These are phyloP conservation scores for Fusarium foetens DNA, from an alignment of 2,329 filamentous ascomycete genomes.

Conservation along the genomic window DNA sequence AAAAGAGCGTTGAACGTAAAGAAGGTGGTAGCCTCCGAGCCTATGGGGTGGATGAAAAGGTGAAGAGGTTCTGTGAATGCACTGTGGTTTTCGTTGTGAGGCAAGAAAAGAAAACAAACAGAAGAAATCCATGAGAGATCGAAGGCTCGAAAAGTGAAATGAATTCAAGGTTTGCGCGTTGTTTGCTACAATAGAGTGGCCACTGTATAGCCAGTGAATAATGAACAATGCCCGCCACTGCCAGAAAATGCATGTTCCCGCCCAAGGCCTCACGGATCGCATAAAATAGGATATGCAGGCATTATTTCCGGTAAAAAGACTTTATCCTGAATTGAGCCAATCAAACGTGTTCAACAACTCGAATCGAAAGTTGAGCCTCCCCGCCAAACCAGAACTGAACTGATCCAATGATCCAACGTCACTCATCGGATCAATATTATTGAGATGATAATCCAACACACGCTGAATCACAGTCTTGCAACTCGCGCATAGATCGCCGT, in stretches of 20 bases:
- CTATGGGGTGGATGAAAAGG: neutral
- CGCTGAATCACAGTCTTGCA: conserved; percentile 20
- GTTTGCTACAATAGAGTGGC: neutral
- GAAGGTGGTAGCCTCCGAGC: neutral
- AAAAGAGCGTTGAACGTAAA: accelerated
- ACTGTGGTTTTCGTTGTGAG: accelerated
- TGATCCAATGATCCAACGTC: neutral
- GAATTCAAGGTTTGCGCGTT: accelerated
- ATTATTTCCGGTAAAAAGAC: too few species aligned
- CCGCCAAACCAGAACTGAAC: neutral
- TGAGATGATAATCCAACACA: conserved; percentile 7
- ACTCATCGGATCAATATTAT: neutral
- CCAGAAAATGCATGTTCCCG: accelerated
- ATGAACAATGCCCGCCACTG: neutral
- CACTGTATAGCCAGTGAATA: neutral
- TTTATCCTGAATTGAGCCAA: neutral
- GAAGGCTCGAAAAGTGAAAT: accelerated
- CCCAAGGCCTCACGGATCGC: accelerated
- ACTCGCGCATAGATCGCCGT: neutral
- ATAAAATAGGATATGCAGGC: too few species aligned
- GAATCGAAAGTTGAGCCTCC: conserved; percentile 10
- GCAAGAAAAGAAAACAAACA: neutral
- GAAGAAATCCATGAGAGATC: accelerated
- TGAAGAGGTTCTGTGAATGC: neutral
- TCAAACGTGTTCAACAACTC: conserved; percentile 13